Conservation (phyloP, 2,329 filamentous ascomycete species). For the Alternaria sp. region DNA sequence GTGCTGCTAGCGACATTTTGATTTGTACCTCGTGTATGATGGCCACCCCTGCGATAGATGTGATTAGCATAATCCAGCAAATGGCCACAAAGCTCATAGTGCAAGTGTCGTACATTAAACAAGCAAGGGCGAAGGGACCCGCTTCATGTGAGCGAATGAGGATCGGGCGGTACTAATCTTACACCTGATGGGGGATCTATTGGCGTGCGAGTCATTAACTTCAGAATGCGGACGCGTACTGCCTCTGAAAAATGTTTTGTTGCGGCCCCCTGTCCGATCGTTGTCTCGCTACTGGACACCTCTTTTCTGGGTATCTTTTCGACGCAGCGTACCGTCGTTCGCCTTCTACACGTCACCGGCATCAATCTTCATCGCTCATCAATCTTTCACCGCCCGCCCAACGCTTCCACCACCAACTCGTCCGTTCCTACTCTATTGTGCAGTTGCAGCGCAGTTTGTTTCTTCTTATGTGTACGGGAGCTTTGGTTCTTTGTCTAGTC, state of each 20-base stretch:
- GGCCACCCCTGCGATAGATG: slow-evolving; percentile 10
- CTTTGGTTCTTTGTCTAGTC: slow-evolving; percentile 20
- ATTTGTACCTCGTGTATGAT: slow-evolving; percentile 22
- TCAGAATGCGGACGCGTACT: slow-evolving; percentile 34
- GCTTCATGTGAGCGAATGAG: slow-evolving; percentile 35
- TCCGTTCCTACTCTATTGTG: not conserved
- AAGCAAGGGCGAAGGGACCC: slow-evolving; percentile 40
- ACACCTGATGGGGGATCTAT: slow-evolving; percentile 32
- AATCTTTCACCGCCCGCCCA: slow-evolving; percentile 2
- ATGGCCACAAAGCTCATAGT: slow-evolving; percentile 26
- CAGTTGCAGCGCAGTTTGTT: slow-evolving; percentile 10
- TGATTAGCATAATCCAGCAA: slow-evolving; percentile 37
- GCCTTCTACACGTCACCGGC: slow-evolving; percentile 31
- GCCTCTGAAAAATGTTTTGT: slow-evolving; percentile 26
- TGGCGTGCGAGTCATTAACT: slow-evolving; percentile 42
- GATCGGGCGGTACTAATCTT: slow-evolving; percentile 38
- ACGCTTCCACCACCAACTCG: not conserved
- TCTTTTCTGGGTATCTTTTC: slow-evolving; percentile 30
- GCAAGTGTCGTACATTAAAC: slow-evolving; percentile 37
- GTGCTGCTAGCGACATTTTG: slow-evolving; percentile 26
- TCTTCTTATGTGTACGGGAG: slow-evolving; percentile 13
- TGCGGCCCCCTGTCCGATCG: slow-evolving; percentile 28
- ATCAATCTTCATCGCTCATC: slow-evolving; percentile 21
- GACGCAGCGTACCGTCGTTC: slow-evolving; percentile 25
- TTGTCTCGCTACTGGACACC: slow-evolving; percentile 26